Conservation (phyloP, 1,139 yeast species). For the Eremothecium coryli region DNA sequence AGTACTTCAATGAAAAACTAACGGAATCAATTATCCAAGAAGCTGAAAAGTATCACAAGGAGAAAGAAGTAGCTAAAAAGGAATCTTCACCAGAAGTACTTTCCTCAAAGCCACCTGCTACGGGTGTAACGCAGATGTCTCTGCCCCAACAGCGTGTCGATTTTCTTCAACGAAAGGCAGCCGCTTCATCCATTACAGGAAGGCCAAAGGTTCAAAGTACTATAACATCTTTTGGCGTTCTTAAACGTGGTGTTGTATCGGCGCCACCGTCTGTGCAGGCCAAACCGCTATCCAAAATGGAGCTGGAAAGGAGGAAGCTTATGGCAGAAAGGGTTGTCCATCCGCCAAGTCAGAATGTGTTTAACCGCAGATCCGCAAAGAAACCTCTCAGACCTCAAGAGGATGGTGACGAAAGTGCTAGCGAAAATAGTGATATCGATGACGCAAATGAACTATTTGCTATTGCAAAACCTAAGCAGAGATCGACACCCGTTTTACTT, state of each 20-base stretch:
- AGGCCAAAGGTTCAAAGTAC: slow-evolving; percentile 38
- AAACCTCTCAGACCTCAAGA: slow-evolving; percentile 9
- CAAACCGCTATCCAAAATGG: slow-evolving; percentile 32
- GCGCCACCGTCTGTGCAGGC: slow-evolving; percentile 38
- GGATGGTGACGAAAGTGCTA: slow-evolving; percentile 25
- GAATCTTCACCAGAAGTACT: slow-evolving; percentile 6
- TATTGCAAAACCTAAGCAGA: slow-evolving; percentile 22
- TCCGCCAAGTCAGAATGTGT: slow-evolving; percentile 80
- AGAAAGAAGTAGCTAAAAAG: slow-evolving; percentile 16
- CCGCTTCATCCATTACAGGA: slow-evolving; percentile 24
- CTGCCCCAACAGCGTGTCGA: slow-evolving; percentile 23
- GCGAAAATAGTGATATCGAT: slow-evolving; percentile 32
- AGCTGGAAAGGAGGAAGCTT: slow-evolving; percentile 32
- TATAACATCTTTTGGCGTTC: slow-evolving; percentile 39
- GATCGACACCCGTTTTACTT: slow-evolving; percentile 28
- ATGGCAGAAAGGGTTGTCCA: slow-evolving; percentile 33
- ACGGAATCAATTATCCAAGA: slow-evolving; percentile 47
- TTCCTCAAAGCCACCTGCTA: slow-evolving; percentile 3
- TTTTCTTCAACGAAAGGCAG: slow-evolving; percentile 25
- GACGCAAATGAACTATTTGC: slow-evolving; percentile 32
- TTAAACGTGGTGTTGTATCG: slow-evolving; percentile 31
- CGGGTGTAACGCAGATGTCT: slow-evolving; percentile 10
- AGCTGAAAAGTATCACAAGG: slow-evolving; percentile 35
- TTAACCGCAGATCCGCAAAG: slow-evolving; percentile 39
- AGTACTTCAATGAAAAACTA: slow-evolving; percentile 41